phyloP scores from a whole-genome alignment of 2,329 filamentous ascomycete genomes.

The Monilinia laxa region DNA sequence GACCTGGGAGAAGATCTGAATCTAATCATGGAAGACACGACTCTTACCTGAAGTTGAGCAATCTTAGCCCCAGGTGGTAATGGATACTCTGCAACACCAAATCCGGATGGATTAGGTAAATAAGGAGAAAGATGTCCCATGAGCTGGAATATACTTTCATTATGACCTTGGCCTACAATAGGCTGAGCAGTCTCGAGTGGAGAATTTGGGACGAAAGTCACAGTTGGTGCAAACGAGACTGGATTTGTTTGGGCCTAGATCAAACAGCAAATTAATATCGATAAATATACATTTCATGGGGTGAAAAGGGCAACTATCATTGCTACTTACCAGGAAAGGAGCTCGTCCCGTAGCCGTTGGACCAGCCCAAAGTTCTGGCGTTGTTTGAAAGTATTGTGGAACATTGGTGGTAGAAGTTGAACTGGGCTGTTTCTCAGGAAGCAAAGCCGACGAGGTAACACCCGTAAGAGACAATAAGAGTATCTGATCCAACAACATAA shows the following conservation, averaged over 20 bases:
- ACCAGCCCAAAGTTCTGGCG: slow-evolving; percentile 59
- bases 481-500: slow-evolving; percentile 23
- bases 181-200: slow-evolving; percentile 71
- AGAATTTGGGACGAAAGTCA: slow-evolving; percentile 64
- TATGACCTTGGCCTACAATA: slow-evolving; percentile 58
- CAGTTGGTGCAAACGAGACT: slow-evolving; percentile 58
- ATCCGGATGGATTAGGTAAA: slow-evolving; percentile 64
- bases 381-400: slow-evolving; percentile 64
- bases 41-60: slow-evolving; percentile 56
- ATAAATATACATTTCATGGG: not conserved
- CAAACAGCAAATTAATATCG: not conserved
- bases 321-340: slow-evolving; percentile 54
- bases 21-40: not conserved
- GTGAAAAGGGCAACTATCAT: too few species aligned
- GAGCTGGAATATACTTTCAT: slow-evolving; percentile 67
- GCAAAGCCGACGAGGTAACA: slow-evolving; percentile 8
- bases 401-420: slow-evolving; percentile 41
- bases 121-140: slow-evolving; percentile 72
- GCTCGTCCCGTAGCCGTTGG: slow-evolving; percentile 69
- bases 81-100: slow-evolving; percentile 71
- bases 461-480: slow-evolving; percentile 20
- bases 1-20: not conserved
- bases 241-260: slow-evolving; percentile 61
- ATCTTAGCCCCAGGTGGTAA: slow-evolving; percentile 66
- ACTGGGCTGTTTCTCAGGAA: slow-evolving; percentile 9